Evolutionary conservation across 768 basidiomycete genomes (phyloP).

Genomic region (Serendipita sp.): DNA sequence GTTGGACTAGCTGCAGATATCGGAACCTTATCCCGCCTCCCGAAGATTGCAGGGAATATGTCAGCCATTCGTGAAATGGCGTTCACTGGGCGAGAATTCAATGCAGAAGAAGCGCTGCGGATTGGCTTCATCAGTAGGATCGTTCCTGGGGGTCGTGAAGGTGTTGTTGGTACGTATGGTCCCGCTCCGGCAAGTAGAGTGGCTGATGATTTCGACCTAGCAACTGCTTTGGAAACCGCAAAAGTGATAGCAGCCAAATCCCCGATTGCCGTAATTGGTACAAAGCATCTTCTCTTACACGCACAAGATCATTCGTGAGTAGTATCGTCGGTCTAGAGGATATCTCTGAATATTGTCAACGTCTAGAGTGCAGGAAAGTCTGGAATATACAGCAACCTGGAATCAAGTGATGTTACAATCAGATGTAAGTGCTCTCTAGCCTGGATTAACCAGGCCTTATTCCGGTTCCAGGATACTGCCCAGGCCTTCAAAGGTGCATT

Average conservation of each 20-base stretch:
- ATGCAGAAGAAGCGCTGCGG: slow-evolving; percentile 43
- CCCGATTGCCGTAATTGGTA: slow-evolving; percentile 59
- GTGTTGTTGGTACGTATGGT: slow-evolving; percentile 33
- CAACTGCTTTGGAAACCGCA: slow-evolving; percentile 50
- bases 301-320: slow-evolving; percentile 61
- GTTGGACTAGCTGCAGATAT: slow-evolving; percentile 79
- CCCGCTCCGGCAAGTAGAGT: not conserved
- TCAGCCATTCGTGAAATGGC: slow-evolving; percentile 61
- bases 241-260: slow-evolving; percentile 54
- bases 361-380: slow-evolving; percentile 28
- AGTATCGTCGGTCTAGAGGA: not conserved
- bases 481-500: slow-evolving; percentile 14
- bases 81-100: slow-evolving; percentile 55
- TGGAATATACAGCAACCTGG: slow-evolving; percentile 44
- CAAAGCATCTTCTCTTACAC: slow-evolving; percentile 66
- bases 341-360: slow-evolving; percentile 14
- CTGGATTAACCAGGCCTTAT: not conserved
- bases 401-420: slow-evolving; percentile 38
- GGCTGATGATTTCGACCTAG: not conserved
- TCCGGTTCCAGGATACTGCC: slow-evolving; percentile 13
- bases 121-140: slow-evolving; percentile 64
- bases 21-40: slow-evolving; percentile 64
- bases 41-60: slow-evolving; percentile 59
- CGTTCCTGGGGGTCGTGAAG: slow-evolving; percentile 46
- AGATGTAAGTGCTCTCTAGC: slow-evolving; percentile 20